Evolutionary conservation across 2,329 filamentous ascomycete species (phyloP).

Genomic region (Mycosphaerella arachidis): DNA sequence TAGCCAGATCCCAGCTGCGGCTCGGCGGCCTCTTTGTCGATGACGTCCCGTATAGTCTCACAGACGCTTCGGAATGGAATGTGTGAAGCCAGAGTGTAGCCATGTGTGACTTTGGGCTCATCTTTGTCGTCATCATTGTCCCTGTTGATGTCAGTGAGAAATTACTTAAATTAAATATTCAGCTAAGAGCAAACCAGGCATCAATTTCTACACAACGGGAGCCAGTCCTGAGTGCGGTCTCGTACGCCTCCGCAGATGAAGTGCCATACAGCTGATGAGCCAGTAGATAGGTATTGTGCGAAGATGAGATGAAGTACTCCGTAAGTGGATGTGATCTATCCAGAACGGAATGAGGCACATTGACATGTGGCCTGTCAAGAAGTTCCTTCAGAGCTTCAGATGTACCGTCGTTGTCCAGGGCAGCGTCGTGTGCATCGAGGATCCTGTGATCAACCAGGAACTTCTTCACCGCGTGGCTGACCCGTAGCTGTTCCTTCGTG

Average conservation of each 20-base stretch:
- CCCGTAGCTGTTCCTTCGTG: slow-evolving; percentile 52
- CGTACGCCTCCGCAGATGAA: slow-evolving; percentile 60
- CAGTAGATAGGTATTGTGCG: slow-evolving; percentile 68
- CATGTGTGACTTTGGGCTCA: slow-evolving; percentile 67
- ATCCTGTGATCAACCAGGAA: slow-evolving; percentile 54
- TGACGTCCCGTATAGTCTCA: slow-evolving; percentile 59
- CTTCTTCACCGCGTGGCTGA: slow-evolving; percentile 55
- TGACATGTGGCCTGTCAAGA: slow-evolving; percentile 54
- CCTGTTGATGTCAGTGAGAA: not conserved
- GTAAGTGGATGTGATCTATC: slow-evolving; percentile 59
- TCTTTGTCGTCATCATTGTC: slow-evolving; percentile 57
- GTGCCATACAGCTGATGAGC: slow-evolving; percentile 65
- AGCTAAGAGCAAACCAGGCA: slow-evolving; percentile 50
- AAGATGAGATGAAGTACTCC: slow-evolving; percentile 69
- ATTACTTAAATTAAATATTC: not conserved
- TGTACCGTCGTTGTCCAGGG: slow-evolving; percentile 42
- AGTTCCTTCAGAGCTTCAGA: slow-evolving; percentile 48
- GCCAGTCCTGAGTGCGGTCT: slow-evolving; percentile 57
- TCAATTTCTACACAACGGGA: slow-evolving; percentile 70
- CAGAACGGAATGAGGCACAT: slow-evolving; percentile 51
- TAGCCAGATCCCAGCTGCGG: slow-evolving; percentile 39
- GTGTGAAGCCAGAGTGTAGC: slow-evolving; percentile 63
- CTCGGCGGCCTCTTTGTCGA: slow-evolving; percentile 54
- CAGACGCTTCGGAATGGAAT: slow-evolving; percentile 62
- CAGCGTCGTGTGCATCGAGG: slow-evolving; percentile 47